Evolutionary conservation across 305 asterid species (phyloP), one percentile per base, ranked within the genome.

Genomic region (Fraxinus velutina): DNA sequence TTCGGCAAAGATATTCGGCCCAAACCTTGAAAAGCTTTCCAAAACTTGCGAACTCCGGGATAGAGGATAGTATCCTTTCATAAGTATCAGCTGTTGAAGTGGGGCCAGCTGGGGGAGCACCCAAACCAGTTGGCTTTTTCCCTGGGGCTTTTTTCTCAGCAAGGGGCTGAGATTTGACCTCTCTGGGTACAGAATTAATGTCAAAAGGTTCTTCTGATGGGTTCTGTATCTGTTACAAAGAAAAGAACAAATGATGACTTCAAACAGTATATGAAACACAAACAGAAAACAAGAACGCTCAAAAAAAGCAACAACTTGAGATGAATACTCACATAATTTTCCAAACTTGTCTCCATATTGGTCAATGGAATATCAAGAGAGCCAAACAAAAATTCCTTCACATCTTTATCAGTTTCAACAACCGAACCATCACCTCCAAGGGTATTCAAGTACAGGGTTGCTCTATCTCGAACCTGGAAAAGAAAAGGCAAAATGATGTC

Each of bases 21-120:
- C 81, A 80, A 88, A 93, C 98, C 98, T 94, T 94, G 96, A 94
- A 94, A 88, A 92, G 94, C 89, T 91, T 91, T 73, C 98, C 98
- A 47, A 89, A 93, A 84, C 84, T 88, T 82, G 97, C 83, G 85
- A 93, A 94, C 83, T 93, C 96, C 24, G 97, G 98, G 79, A 91
- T 88, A 78, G 97, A 90, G 62, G 93, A 85, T 66, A 94, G 92
- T 71, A 90, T 85, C 85, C 73, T 93, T 87, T 92, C 98, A 79
- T 92, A 94, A 27, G 95, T 87, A 90, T 93, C 98, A 32, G 88
- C 90, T 30, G 92, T 82, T 82, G 97, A 90, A 30, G 92, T 80
- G 76, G 95, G 91, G 68, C 88, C 93, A 77, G 90, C 87, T 52
- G 93, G 95, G 57, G 91, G 95, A 74, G 92, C 95, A 86, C 90